Evolutionary conservation across 2,329 filamentous ascomycete species (phyloP), one percentile per base, ranked within the genome.

Genomic region (Aspergillus fumigatiaffinis): DNA sequence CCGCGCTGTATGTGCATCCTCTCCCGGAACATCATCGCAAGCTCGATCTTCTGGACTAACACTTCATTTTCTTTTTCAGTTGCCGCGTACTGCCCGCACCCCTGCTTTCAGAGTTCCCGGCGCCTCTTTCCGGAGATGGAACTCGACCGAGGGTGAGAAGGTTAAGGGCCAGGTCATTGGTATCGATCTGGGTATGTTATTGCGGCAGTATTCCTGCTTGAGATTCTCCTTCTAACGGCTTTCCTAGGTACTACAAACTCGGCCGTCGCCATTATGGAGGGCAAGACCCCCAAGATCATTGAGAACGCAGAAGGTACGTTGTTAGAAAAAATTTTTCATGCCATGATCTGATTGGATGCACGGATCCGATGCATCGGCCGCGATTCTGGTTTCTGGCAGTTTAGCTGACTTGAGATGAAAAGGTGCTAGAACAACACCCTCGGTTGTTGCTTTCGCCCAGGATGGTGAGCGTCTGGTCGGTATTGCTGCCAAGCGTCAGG

Each of bases 401-500:
- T 44, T 8, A 32, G 52, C 60, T 71, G 59, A 72, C 61, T 56
- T 12, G 51, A 2, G 6, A 38, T 41, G 17, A 20, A 62, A 52
- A 91, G 89, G 91, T 86, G 88, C 90, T 66, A 86, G 91, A 73
- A 96, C 91, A 76, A 96, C 91, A 54, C 91, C 93, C 53, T 97
- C 93, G 57, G 92, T 97, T 57, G 93, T 97, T 64, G 94, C 90
- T 70, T 97, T 97, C 77, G 88, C 92, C 65, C 89, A 95, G 81
- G 92, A 96, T 75, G 92, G 92, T 66, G 93, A 97, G 85, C 89
- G 93, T 73, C 84, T 97, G 62, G 93, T 97, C 66, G 93, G 93
- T 89, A 92, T 97, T 67, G 91, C 93, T 62, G 93, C 93, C 71
- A 97, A 97, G 87, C 92, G 92, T 74, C 93, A 97, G 82, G 93